Evolutionary conservation across 2,329 filamentous ascomycete species (phyloP), one percentile per base, ranked within the genome.

Genomic region (Aspergillus terreus): DNA sequence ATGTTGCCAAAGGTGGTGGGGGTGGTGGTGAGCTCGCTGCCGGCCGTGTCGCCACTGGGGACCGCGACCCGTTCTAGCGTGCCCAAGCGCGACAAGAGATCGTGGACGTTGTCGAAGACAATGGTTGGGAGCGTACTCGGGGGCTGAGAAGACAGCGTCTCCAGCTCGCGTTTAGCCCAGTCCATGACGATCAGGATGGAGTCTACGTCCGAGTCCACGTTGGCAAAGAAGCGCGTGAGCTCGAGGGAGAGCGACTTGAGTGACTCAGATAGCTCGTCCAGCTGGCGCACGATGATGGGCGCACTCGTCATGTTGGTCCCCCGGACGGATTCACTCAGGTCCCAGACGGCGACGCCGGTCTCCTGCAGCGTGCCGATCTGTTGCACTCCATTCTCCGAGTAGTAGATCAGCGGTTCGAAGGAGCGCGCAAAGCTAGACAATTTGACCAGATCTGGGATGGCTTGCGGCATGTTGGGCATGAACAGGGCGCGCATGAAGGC

Each of bases 131-230:
- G 74, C 2, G 84, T 80, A 41, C 81, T 82, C 1, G 82, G 79
- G 6, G 84, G 82, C 17, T 81, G 74, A 19, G 78, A 77, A 55
- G 84, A 82, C 51, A 94, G 76, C 43, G 85, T 84, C 54, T 84
- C 79, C 12, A 97, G 82, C 69, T 96, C 91, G 58, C 91, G 85
- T 65, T 87, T 87, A 12, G 90, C 89, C 92, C 92, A 96, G 67
- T 96, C 90, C 91, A 97, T 96, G 47, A 95, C 90, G 54, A 94
- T 87, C 33, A 97, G 80, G 59, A 96, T 95, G 54, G 87, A 87
- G 67, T 96, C 92, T 61, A 97, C 88, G 64, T 96, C 92, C 23
- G 90, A 89, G 63, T 96, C 90, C 11, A 97, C 90, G 58, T 92
- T 90, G 47, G 91, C 88, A 69, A 96, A 96, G 76, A 97, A 96